Evolutionary conservation across 139 green algal genomes (phyloP).

Genomic region (Pleodorina starrii): DNA sequence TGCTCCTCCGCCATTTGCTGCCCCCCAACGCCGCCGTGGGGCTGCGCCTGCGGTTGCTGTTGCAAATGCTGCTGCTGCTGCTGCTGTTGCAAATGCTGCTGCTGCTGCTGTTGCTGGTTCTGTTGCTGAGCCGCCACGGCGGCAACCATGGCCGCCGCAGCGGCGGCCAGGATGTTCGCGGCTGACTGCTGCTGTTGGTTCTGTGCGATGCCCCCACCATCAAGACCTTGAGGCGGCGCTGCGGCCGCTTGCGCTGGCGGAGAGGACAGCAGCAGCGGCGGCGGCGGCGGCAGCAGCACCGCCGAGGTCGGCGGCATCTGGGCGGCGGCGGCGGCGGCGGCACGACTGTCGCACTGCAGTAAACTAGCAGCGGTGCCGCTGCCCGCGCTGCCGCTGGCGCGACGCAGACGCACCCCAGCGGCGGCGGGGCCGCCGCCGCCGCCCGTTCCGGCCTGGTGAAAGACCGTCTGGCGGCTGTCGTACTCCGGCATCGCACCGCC

Average conservation of each 20-base stretch:
- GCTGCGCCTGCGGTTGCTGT: not conserved
- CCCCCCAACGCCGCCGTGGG: not conserved
- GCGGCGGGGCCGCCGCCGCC: not conserved
- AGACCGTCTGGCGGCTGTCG: not conserved
- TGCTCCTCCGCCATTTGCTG: not conserved
- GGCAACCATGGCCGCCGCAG: not conserved
- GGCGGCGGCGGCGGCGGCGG: not conserved
- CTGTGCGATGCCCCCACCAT: not conserved
- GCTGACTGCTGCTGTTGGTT: not conserved
- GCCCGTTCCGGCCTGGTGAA: not conserved
- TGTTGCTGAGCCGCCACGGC: slow-evolving; percentile 4
- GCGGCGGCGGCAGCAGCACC: not conserved
- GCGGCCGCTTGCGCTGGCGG: not conserved
- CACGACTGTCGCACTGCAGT: not conserved
- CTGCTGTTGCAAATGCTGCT: not conserved
- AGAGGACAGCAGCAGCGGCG: not conserved
- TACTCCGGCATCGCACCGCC: not conserved
- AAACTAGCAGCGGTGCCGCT: not conserved
- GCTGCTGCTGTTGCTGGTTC: not conserved
- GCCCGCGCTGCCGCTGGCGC: not conserved
- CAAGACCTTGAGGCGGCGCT: not conserved
- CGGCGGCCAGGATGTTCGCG: not conserved
- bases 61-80: not conserved
- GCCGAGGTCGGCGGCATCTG: not conserved
- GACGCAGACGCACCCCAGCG: not conserved